These are phyloP conservation scores for Hymenotorrendiella dingleyae DNA, from an alignment of 2,329 filamentous ascomycete genomes.

Conservation along the genomic window DNA sequence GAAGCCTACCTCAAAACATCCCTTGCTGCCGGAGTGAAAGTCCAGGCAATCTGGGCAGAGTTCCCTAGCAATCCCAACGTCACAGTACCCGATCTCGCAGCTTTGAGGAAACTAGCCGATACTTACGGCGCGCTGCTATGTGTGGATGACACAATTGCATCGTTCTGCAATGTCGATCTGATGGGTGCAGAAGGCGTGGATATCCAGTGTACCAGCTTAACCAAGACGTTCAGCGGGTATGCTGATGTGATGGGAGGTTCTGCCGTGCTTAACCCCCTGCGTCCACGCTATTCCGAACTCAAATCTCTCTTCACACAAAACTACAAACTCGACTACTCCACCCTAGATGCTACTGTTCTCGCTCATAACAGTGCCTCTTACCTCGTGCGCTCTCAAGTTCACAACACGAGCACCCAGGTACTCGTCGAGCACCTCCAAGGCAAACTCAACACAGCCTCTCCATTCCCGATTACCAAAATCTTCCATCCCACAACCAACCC, in stretches of 20 bases:
- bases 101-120: conserved; percentile 37
- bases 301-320: conserved; percentile 24
- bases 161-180: conserved; percentile 38
- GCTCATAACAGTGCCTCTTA: conserved; percentile 41
- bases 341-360: conserved; percentile 40
- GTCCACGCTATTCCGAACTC: conserved; percentile 36
- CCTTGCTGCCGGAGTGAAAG: conserved; percentile 28
- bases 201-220: conserved; percentile 45
- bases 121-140: conserved; percentile 29
- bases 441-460: conserved; percentile 15
- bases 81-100: conserved; percentile 35
- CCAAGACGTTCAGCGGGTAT: conserved; percentile 54
- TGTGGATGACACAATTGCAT: conserved; percentile 34
- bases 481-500: conserved; percentile 38
- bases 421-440: conserved; percentile 35
- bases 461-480: conserved; percentile 35
- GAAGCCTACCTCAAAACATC: conserved; percentile 38
- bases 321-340: conserved; percentile 42
- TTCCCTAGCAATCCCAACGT: conserved; percentile 43
- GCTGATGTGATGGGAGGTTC: conserved; percentile 51
- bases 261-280: conserved; percentile 43
- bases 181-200: conserved; percentile 38
- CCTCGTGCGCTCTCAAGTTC: conserved; percentile 33
- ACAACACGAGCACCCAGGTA: conserved; percentile 39
- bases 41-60: conserved; percentile 45